Evolutionary conservation across 1,284 basidiomycete genomes (phyloP), one percentile per base, ranked within the genome.

Genomic region (Cutaneotrichosporon dermatis): DNA sequence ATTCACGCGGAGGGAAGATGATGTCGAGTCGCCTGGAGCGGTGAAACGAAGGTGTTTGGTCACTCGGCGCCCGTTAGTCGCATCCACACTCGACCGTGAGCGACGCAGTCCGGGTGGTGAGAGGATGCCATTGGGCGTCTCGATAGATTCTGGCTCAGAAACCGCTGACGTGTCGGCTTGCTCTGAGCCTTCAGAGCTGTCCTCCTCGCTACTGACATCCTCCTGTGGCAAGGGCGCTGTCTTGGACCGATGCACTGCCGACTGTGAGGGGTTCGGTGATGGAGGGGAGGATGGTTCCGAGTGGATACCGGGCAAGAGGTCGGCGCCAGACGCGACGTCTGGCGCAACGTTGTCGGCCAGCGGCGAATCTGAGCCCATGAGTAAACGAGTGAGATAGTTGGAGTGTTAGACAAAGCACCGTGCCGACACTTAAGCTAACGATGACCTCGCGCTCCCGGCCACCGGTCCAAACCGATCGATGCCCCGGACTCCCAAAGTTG

Each of bases 21-120:
- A 11, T 16, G 36, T n/a, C 4, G 40, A 4, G 25, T 46, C 35
- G 25, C 37, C 46, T 8, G 42, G 16, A 5, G 55, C 48, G 4
- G 59, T 64, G 57, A 64, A 64, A 40, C 62, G 62, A 7, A 64
- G 57, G 36, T 61, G 59, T 40, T 64, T 64, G 25, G 34, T 40
- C 15, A 25, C 33, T 8, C 57, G 48, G 36, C 34, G 37, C 5
- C 50, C 51, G 13, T 35, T 41, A 2, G 46, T 16, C 7, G 52
- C 54, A 33, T 56, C 42, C 6, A 55, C 36, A 34, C 55, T 44
- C 8, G 58, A 59, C 12, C 34, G 13, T 6, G 54, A 9, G 57
- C 57, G 54, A 12, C 57, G 56, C 1, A 58, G 25, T 25, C 25
- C 25, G 25, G 55, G 46, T 4, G 48, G 55, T 2, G 55, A 43